Evolutionary conservation across 805 yeast species (phyloP), one percentile per base, ranked within the genome.

Genomic region (Grigorovia transvaalensis): DNA sequence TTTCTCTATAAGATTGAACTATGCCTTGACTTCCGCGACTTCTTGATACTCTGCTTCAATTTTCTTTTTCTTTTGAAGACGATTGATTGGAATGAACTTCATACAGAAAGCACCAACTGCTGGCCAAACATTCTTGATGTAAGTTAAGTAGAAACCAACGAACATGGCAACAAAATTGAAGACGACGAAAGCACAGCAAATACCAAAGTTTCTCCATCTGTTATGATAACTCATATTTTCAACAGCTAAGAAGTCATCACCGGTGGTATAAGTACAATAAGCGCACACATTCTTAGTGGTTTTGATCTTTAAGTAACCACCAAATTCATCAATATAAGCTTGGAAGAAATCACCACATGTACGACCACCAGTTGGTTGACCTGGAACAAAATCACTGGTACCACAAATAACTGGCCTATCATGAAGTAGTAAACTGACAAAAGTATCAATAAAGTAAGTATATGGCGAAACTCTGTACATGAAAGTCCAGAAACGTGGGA

Each of bases 401-500:
- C 64, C 58, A 65, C 89, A 84, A 15, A 50, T 58, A 13, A 85
- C 84, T 30, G 63, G 60, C 54, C 78, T 72, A 46, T 73, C 77
- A 55, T 82, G 83, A 59, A 75, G 69, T 44, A 75, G 68, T 23
- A 62, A 68, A 41, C 70, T 73, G 50, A 81, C 72, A 54, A 84
- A 73, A 23, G 80, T 72, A 13, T 71, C 66, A 51, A 83, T 68
- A 68, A 81, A 73, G 57, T 81, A 83, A 0, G 86, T 79, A 55
- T 81, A 71, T 18, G 88, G 87, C 27, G 81, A 78, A 18, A 72
- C 74, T 62, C 85, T 72, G 71, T 81, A 83, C 85, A 83, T 79
- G 68, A 81, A 83, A 29, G 73, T 70, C 86, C 87, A 86, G 71
- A 87, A 87, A 1, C 85, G 79, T 13, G 91, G 90, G 80, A 80